Evolutionary conservation across 331 rosid species (phyloP).

Genomic region (Cydonia oblonga): DNA sequence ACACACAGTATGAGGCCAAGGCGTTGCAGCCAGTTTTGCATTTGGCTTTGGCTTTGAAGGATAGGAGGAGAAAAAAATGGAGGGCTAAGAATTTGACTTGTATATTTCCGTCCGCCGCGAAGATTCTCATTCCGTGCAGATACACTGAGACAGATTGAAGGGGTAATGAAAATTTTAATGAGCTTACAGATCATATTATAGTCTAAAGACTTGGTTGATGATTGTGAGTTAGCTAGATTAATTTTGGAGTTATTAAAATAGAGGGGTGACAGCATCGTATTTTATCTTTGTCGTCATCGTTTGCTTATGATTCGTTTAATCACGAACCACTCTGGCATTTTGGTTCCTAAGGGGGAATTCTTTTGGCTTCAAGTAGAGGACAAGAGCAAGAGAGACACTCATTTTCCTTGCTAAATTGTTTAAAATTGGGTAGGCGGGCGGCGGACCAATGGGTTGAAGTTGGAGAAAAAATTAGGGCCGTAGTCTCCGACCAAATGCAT

Average conservation of each 20-base stretch:
- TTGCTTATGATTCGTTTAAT: slow-evolving; percentile 6
- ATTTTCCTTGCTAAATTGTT: neutral
- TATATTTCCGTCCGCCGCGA: neutral
- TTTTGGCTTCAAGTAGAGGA: neutral
- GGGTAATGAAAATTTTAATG: neutral
- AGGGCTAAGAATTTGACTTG: neutral
- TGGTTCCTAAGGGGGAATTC: neutral
- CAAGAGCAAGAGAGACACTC: neutral
- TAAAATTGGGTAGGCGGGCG: neutral
- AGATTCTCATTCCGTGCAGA: slow-evolving; percentile 22
- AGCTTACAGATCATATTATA: slow-evolving; percentile 1
- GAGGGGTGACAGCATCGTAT: neutral
- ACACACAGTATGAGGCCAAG: slow-evolving; percentile 35
- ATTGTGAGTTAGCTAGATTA: neutral
- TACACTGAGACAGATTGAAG: neutral
- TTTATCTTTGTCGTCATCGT: slow-evolving; percentile 8
- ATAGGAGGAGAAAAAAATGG: slow-evolving; percentile 8
- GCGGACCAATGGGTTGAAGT: neutral
- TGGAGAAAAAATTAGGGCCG: neutral
- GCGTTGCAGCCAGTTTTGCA: slow-evolving; percentile 41
- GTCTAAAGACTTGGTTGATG: neutral
- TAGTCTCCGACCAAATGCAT: neutral
- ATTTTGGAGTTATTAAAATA: neutral
- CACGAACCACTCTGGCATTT: slow-evolving; percentile 6
- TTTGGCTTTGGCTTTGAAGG: slow-evolving; percentile 21